These are phyloP conservation scores for Sporothrix euskadiensis DNA, from an alignment of 2,329 filamentous ascomycete genomes.

Conservation along the genomic window DNA sequence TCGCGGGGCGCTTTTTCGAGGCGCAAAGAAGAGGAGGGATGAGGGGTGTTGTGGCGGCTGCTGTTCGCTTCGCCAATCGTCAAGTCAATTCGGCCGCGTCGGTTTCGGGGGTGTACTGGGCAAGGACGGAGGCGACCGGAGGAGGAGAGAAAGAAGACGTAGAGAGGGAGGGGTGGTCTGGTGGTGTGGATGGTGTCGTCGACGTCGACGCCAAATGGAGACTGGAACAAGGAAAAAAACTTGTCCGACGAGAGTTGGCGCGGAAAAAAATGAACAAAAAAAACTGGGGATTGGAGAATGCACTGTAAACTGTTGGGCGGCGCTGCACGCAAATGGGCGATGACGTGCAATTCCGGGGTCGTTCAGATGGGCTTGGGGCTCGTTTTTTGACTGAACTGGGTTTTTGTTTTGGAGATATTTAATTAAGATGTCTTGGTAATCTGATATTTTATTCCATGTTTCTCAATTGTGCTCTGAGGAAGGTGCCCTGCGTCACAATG, in stretches of 20 bases:
- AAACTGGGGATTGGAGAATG: constrained; percentile 27
- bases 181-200: constrained; percentile 19
- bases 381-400: neutral
- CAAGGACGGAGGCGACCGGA: neutral
- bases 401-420: neutral
- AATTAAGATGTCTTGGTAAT: neutral
- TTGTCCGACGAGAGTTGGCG: constrained; percentile 29
- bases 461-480: neutral
- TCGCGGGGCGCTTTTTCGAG: neutral
- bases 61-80: constrained; percentile 19
- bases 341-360: neutral
- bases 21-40: neutral
- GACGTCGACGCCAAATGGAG: constrained; percentile 28
- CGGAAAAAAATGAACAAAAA: constrained; percentile 28
- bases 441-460: neutral
- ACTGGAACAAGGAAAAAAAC: constrained; percentile 28
- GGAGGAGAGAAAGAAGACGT: neutral
- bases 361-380: neutral
- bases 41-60: constrained; percentile 5
- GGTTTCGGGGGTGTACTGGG: neutral
- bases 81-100: constrained; percentile 17
- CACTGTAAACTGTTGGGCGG: neutral
- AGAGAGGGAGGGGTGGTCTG: neutral
- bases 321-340: neutral
- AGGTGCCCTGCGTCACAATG: neutral